Percentiles rank a stretch among this genome's conserved stretches.
Conservation (phyloP, 352 stramenopile species). For the Globisporangium echinulatum region DNA sequence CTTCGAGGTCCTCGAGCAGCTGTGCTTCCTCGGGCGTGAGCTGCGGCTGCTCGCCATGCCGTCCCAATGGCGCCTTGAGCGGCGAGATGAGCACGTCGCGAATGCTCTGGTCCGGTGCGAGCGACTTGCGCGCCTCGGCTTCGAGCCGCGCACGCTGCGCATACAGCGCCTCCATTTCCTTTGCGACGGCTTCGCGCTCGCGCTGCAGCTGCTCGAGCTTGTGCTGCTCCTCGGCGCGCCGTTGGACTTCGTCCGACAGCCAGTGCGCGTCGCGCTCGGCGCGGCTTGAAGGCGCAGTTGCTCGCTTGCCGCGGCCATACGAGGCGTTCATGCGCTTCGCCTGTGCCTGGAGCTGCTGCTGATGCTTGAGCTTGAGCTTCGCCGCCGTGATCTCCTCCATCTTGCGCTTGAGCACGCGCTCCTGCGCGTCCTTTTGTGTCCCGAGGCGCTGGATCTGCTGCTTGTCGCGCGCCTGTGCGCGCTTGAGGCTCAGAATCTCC, state of each 20-base stretch:
- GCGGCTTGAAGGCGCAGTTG: slow-evolving; percentile 15
- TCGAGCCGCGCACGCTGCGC: slow-evolving; percentile 65
- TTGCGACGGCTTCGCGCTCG: slow-evolving; percentile 64
- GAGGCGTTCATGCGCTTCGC: slow-evolving; percentile 57
- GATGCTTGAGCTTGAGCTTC: slow-evolving; percentile 79
- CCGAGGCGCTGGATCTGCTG: slow-evolving; percentile 79
- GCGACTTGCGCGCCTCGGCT: slow-evolving; percentile 56
- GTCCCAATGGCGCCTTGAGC: slow-evolving; percentile 38
- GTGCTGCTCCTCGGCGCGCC: slow-evolving; percentile 71
- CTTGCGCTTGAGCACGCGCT: slow-evolving; percentile 82
- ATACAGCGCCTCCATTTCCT: slow-evolving; percentile 81
- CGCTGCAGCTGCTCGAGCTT: slow-evolving; percentile 81
- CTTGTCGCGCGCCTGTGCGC: slow-evolving; percentile 75
- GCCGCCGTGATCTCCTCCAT: slow-evolving; percentile 81
- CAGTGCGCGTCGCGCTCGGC: slow-evolving; percentile 62
- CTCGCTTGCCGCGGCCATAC: slow-evolving; percentile 45
- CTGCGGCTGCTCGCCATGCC: slow-evolving; percentile 34
- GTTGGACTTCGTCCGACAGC: slow-evolving; percentile 82
- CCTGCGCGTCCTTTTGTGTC: slow-evolving; percentile 78
- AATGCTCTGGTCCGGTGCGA: slow-evolving; percentile 57
- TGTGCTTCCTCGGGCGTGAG: slow-evolving; percentile 79
- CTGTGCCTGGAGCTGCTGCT: slow-evolving; percentile 69
- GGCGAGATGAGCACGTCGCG: slow-evolving; percentile 77
- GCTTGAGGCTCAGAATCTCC: slow-evolving; percentile 79
- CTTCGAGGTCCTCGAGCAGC: slow-evolving; percentile 75